Evolutionary conservation across 129 eudicot genomes (phyloP), one percentile per base, ranked within the genome.

Genomic region (Centrapalus pauciflorus): DNA sequence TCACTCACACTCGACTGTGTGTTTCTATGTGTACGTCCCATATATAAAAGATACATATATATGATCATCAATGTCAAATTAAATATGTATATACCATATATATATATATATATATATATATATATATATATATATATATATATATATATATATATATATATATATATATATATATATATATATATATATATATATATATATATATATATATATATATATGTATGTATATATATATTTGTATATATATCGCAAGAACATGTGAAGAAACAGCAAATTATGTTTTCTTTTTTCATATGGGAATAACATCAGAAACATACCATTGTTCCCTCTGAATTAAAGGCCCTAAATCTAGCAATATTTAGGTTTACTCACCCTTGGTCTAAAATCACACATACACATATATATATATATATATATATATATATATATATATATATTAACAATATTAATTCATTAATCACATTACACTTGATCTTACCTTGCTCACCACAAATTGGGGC

Each of bases 311-410:
- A 26, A 57, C 62, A 57, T 66, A 67, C 67, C 61, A 75, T 66
- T 75, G 79, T 75, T 55, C 61, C 79, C 73, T 66, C 74, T 66
- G 69, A 75, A 75, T 45, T 75, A 34, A 75, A 56, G 79, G 26
- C 69, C 54, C 74, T 66, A 56, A 75, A 66, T 66, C 79, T 75
- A 75, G 79, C 74, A 75, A 75, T 57, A 45, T 35, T n/a, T 66
- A 75, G 79, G 79, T 48, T 75, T 61, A 75, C 52, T 74, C 54
- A 24, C 40, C 35, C 60, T 21, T 41, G 21, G 23, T 74, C 74
- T 41, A 43, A 27, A 57, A n/a, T 32, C 76, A 33, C 51, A 17
- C 28, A 71, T 28, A 51, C 14, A n/a, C n/a, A n/a, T n/a, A n/a
- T n/a, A n/a, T n/a, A n/a, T n/a, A n/a, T n/a, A n/a, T n/a, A n/a